These are phyloP conservation scores for Calonectria naviculata DNA, from an alignment of 2,329 filamentous ascomycete species.

Conservation along the genomic window DNA sequence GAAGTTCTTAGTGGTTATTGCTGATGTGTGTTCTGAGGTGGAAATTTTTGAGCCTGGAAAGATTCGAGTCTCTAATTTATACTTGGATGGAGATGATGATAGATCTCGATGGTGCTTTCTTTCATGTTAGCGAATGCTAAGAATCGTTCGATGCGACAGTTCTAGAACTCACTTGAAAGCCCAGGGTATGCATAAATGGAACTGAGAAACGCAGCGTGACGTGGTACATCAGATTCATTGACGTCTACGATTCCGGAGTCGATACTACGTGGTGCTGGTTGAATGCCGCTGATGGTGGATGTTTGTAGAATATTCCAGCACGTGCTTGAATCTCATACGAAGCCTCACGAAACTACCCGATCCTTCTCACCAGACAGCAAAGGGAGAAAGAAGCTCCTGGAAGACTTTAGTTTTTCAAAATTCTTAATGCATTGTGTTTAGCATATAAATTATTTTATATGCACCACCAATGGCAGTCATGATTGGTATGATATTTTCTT, in stretches of 20 bases:
- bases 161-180: conserved; percentile 38
- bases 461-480: not conserved
- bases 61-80: conserved; percentile 44
- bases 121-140: conserved; percentile 30
- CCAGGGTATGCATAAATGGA: conserved; percentile 13
- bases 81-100: conserved; percentile 26
- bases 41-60: conserved; percentile 24
- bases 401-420: too few relatives aligned
- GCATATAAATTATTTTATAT: not conserved
- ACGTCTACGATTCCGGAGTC: conserved; percentile 26
- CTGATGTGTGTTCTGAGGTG: conserved; percentile 43
- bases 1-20: conserved; percentile 36
- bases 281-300: conserved; percentile 32
- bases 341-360: not conserved
- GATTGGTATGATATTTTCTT: not conserved
- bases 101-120: conserved; percentile 27
- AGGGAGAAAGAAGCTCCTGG: too few relatives aligned
- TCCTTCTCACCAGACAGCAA: not conserved
- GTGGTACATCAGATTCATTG: conserved; percentile 10
- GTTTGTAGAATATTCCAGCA: conserved; percentile 29
- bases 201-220: conserved; percentile 22
- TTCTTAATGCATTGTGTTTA: not conserved
- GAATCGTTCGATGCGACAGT: conserved; percentile 28
- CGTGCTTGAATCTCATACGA: not conserved
- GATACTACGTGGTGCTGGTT: conserved; percentile 21